phyloP scores from a whole-genome alignment of 2,329 filamentous ascomycete species.

The Tolypocladium paradoxum region DNA sequence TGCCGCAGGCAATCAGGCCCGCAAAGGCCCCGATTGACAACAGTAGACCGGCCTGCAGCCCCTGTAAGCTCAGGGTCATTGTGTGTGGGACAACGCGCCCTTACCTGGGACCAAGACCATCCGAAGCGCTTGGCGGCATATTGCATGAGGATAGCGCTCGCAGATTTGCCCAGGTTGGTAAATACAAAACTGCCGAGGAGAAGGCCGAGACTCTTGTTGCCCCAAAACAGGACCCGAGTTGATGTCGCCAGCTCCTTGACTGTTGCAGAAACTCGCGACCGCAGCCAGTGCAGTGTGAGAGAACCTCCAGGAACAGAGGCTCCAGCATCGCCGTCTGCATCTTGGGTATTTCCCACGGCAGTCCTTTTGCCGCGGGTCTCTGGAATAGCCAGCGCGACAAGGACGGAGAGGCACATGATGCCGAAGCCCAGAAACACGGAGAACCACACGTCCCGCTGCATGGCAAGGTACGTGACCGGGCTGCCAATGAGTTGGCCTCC shows the following conservation, averaged over 20 bases:
- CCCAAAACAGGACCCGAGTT: neutral
- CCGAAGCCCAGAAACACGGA: neutral
- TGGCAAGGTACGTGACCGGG: neutral
- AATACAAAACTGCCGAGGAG: conserved; percentile 2
- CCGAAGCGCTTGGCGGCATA: conserved; percentile 7
- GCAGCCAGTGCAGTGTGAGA: neutral
- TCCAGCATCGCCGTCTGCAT: neutral
- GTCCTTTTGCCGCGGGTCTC: neutral
- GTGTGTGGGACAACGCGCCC: neutral
- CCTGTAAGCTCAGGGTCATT: neutral
- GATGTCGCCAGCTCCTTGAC: neutral
- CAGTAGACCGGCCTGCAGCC: neutral
- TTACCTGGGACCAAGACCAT: conserved; percentile 7
- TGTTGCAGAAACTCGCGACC: neutral
- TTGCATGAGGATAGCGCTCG: conserved; percentile 6
- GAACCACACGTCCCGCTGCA: neutral
- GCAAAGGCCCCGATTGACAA: conserved; percentile 1
- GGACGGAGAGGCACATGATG: neutral
- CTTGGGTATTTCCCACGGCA: neutral
- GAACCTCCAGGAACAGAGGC: too few species aligned
- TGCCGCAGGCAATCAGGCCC: neutral
- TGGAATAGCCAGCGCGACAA: neutral
- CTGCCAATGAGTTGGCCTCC: neutral
- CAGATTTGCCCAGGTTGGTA: conserved; percentile 3
- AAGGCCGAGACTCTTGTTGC: neutral